Evolutionary conservation across 441 rosid genomes (phyloP), one percentile per base, ranked within the genome.

Genomic region (Gossypium davidsonii): DNA sequence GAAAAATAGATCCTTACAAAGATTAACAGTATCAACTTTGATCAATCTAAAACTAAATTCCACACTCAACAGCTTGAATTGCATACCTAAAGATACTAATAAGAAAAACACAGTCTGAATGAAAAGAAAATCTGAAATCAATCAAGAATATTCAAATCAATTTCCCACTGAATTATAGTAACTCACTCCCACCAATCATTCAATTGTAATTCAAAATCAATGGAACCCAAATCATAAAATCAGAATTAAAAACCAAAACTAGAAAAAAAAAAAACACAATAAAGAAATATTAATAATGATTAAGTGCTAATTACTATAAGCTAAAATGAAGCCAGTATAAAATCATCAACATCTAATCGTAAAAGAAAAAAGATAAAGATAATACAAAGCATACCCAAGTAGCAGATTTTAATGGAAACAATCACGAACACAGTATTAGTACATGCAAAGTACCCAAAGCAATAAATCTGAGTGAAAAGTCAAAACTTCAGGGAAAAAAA

Each of bases 301-400:
- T 9, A 37, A 20, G 18, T 68, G 59, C 11, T 39, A 39, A 39
- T 39, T 39, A 39, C 44, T 39, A 39, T 37, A 68, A 67, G 48
- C 21, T 61, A 12, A 20, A 23, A 6, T 2, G 17, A 53, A 52
- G 14, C 75, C 67, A 28, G 37, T 6, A 61, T 3, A 21, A 57
- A 39, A 23, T 37, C 42, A 49, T 44, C 66, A 15, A 71, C 15
- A 44, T 15, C 10, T 48, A 9, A 49, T 39, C 8, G 15, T 39
- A 39, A 55, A 25, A 10, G 10, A 2, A 14, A 2, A 8, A 5
- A 8, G 44, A 20, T 1, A 8, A 34, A 56, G 10, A 64, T 26
- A 46, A 8, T 12, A 73, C 9, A 63, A 48, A 0, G 15, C 25
- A 18, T n/a, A 91, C 97, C 97, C 71, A 49, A n/a, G 20, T 66